Percentiles rank a stretch among this genome's conserved stretches.
phyloP scores from a whole-genome alignment of 139 green algal genomes.

The Chlorella sp. region DNA sequence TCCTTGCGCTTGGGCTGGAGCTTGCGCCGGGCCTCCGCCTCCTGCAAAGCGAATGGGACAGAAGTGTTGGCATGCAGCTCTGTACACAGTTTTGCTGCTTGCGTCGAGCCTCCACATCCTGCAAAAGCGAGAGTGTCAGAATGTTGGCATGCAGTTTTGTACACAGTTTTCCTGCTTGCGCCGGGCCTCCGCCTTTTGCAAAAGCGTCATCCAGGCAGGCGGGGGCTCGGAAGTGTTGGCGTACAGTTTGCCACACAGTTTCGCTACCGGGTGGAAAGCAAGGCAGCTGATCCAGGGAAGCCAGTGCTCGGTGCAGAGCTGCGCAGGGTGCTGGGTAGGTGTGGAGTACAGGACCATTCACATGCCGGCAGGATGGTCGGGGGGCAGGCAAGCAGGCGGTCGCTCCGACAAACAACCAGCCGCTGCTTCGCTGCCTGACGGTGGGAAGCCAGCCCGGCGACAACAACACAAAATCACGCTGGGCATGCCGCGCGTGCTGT shows the following conservation, averaged over 20 bases:
- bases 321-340: too few species aligned
- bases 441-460: background rate
- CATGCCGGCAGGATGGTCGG: background rate
- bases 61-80: background rate
- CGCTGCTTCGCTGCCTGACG: background rate
- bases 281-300: too few species aligned
- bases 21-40: conserved; percentile 38
- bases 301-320: too few species aligned
- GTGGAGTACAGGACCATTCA: too few species aligned
- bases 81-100: background rate
- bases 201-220: background rate
- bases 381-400: background rate
- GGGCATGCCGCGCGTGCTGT: background rate
- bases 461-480: background rate
- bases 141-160: too few species aligned
- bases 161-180: too few species aligned
- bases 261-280: too few species aligned
- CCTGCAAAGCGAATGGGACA: conserved; percentile 14
- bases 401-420: background rate
- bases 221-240: too few species aligned
- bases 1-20: conserved; percentile 46
- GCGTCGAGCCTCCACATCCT: background rate
- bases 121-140: background rate
- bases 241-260: too few species aligned
- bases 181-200: background rate